Base-by-base conservation (phyloP, 148 eudicot genomes). In the Chenopodium quinoa region DNA sequence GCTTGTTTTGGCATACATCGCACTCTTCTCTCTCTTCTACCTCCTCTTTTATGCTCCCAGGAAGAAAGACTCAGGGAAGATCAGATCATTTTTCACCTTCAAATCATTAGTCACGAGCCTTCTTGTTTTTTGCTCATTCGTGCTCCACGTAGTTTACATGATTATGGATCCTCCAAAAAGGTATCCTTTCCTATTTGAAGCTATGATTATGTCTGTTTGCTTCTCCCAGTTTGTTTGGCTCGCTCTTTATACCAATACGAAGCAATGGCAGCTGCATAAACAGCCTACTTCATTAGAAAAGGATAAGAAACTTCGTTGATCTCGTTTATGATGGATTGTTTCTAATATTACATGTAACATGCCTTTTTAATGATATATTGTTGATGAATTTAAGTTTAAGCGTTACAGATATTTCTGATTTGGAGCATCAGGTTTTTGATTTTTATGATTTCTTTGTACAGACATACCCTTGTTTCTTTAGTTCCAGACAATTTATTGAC, bases 151-250 rank as follows among this genome's bases (percentile, higher is more conserved):
- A 20, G 85, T 90, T 65, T 96, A 92, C 82, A 34, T 96, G 74
- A 85, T 87, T 20, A 12, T 89, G 66, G 64, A 60, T 19, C 97
- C 99, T 44, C 99, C 94, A 20, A 34, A 87, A 84, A 92, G 90
- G 90, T 94, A 94, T 65, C 98, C 97, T 48, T 96, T 86, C 83
- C 92, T 96, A 65, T 92, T 93, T 66, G 99, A 96, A 85, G 98
- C 99, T 25, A 79, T 96, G 75, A 91, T 96, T 77, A 91, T 94
- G 98, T 86, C 88, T 37, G 82, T 92, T 29, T 92, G 99, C 87
- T 96, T 93, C 89, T 90, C 93, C 79, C 99, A 93, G 87, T 92
- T 94, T 85, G 89, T 89, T 73, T 80, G 87, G 73, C 79, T 96
- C 47, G 87, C 90, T 44, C 47, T 91, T 71, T 91, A 89, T 86